A percentile compares a stretch with the other conserved stretches of the same genome.
These are phyloP conservation scores for Exophiala sp. DNA, from an alignment of 2,329 filamentous ascomycete genomes.

Conservation along the genomic window DNA sequence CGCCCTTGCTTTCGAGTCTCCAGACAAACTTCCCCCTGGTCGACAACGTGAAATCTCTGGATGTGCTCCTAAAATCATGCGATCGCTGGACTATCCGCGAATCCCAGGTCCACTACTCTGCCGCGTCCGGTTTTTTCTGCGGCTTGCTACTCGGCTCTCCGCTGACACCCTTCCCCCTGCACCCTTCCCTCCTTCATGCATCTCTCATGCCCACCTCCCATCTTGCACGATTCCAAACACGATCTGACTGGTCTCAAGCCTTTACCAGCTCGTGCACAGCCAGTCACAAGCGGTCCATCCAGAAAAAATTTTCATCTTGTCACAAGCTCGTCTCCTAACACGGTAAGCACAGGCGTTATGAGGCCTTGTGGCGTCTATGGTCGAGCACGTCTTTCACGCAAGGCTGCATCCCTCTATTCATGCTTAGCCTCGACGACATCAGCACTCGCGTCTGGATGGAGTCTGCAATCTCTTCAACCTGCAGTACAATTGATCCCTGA, in stretches of 20 bases:
- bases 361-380: conserved; percentile 10
- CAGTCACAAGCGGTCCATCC: not conserved
- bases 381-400: conserved; percentile 11
- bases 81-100: conserved; percentile 18
- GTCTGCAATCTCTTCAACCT: conserved; percentile 23
- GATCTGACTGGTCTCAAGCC: conserved; percentile 12
- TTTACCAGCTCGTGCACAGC: conserved; percentile 4
- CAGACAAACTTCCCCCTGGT: not conserved
- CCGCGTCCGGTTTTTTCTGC: not conserved
- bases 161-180: not conserved
- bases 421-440: conserved; percentile 19
- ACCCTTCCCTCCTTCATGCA: conserved; percentile 7
- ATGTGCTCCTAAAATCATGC: conserved; percentile 6
- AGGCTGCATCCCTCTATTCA: conserved; percentile 20
- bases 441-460: conserved; percentile 9
- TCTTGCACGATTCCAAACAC: conserved; percentile 10
- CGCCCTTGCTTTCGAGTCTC: not conserved
- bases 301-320: conserved; percentile 23
- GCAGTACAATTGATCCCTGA: conserved; percentile 15
- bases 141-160: conserved; percentile 2
- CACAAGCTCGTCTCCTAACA: conserved; percentile 18
- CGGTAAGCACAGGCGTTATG: conserved; percentile 17
- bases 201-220: conserved; percentile 10
- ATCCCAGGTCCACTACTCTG: not conserved
- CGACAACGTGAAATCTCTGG: conserved; percentile 7